Evolutionary conservation across 2,329 filamentous ascomycete genomes (phyloP), one percentile per base, ranked within the genome.

Genomic region (Escovopsis sp.): DNA sequence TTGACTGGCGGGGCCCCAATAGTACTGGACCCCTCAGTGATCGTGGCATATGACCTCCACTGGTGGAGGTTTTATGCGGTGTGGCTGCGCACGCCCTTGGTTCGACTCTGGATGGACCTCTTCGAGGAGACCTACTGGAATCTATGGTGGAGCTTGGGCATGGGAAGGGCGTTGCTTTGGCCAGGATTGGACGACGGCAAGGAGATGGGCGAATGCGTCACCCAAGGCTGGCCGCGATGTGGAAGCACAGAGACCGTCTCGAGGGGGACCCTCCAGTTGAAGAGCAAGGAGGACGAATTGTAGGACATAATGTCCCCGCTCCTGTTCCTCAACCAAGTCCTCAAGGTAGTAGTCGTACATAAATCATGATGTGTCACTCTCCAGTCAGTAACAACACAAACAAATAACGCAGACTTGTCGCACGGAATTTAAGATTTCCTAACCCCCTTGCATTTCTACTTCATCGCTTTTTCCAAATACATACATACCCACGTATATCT

Each of bases 51-150:
- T 33, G 44, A 12, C 36, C 32, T 44, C 34, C 38, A 43, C 35
- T 44, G 42, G 44, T 46, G 44, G 44, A 46, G 36, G 35, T 46
- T 44, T 34, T 46, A 46, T 32, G 44, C 44, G 4, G 41, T 46
- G 30, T 46, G 44, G 44, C 42, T 46, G 12, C 44, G 44, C 33
- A 41, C 41, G 42, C 44, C 44, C 9, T 30, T 46, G 7, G 44
- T 46, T 12, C 42, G 28, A 26, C 38, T 46, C 30, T 46, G 44
- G 44, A 46, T 46, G 44, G 33, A 19, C 6, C n/a, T 41, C 18
- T 46, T 46, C 28, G 44, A 46, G 15, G 38, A 44, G 39, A 36
- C 35, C 28, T 46, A 46, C 32, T 46, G 44, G 44, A 12, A n/a
- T 11, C 15, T 46, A 7, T 46, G 44, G 44, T 46, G 44, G 44